A percentile compares a stretch with the other conserved stretches of the same genome.
These are phyloP conservation scores for Vishniacozyma victoriae DNA, from an alignment of 768 basidiomycete genomes.

Conservation along the genomic window DNA sequence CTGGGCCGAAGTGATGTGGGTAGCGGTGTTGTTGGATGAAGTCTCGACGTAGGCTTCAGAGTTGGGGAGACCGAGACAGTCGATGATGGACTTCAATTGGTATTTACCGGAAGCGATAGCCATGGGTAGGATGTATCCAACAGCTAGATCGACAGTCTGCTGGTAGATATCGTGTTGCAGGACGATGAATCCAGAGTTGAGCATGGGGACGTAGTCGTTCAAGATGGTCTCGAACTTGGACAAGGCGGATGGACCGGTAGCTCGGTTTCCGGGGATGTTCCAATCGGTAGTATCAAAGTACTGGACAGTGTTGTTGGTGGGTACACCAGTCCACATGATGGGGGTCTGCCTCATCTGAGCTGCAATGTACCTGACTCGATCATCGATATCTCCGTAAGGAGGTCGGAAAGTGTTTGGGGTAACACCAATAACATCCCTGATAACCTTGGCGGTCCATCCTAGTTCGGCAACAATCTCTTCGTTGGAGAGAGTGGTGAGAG, in stretches of 20 bases:
- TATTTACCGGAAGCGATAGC: slow-evolving; percentile 66
- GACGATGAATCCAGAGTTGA: slow-evolving; percentile 77
- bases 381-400: slow-evolving; percentile 62
- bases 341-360: slow-evolving; percentile 75
- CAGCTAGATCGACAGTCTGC: slow-evolving; percentile 76
- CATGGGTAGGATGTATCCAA: slow-evolving; percentile 77
- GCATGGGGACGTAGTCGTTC: slow-evolving; percentile 54
- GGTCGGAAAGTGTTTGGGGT: slow-evolving; percentile 73
- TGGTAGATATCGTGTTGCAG: slow-evolving; percentile 76
- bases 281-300: slow-evolving; percentile 76
- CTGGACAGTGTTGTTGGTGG: slow-evolving; percentile 52
- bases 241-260: slow-evolving; percentile 56
- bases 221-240: slow-evolving; percentile 69
- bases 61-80: slow-evolving; percentile 56
- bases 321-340: slow-evolving; percentile 68
- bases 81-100: slow-evolving; percentile 64
- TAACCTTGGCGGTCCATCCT: slow-evolving; percentile 78
- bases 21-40: slow-evolving; percentile 56
- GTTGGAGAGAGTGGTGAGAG: slow-evolving; percentile 69
- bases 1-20: slow-evolving; percentile 23
- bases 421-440: slow-evolving; percentile 69
- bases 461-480: slow-evolving; percentile 79
- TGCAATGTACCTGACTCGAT: slow-evolving; percentile 75
- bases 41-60: slow-evolving; percentile 75
- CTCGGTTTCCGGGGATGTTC: slow-evolving; percentile 66